Conservation (phyloP, 768 basidiomycete genomes). For the Fomitopsis pulvina region DNA sequence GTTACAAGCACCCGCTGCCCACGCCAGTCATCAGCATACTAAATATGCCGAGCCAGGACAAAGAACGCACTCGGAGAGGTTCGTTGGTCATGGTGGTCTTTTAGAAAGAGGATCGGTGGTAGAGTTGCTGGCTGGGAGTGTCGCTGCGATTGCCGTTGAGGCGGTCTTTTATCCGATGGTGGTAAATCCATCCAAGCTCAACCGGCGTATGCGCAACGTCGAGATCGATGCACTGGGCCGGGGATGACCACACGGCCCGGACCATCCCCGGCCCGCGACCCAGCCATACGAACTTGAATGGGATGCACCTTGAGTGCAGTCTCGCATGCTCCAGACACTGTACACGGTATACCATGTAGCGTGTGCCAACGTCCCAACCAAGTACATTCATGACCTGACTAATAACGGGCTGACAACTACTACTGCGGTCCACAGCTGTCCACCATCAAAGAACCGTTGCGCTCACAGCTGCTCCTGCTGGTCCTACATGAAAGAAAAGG, state of each 20-base stretch:
- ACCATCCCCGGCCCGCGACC: background rate
- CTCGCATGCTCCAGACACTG: background rate
- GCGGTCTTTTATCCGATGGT: conserved; percentile 8
- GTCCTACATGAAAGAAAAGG: no score
- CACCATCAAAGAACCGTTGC: no score
- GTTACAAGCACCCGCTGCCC: conserved; percentile 59
- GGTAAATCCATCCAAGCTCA: background rate
- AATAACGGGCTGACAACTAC: no score
- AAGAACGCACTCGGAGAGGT: conserved; percentile 13
- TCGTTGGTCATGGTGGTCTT: conserved; percentile 11
- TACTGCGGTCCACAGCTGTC: no score
- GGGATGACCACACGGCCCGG: background rate
- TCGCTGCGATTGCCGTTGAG: conserved; percentile 7
- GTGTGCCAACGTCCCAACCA: no score
- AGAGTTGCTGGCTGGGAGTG: background rate
- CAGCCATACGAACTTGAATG: background rate
- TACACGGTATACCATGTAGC: no score
- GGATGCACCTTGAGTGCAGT: no score
- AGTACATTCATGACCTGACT: no score
- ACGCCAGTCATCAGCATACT: background rate
- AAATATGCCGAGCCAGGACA: background rate
- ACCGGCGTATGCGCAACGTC: background rate
- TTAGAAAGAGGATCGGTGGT: background rate
- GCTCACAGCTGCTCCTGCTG: no score
- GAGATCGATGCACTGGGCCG: background rate